Percentiles rank a stretch among this genome's conserved stretches.
Evolutionary conservation across 306 rosid genomes (phyloP).

Genomic region (Mimosa bimucronata): DNA sequence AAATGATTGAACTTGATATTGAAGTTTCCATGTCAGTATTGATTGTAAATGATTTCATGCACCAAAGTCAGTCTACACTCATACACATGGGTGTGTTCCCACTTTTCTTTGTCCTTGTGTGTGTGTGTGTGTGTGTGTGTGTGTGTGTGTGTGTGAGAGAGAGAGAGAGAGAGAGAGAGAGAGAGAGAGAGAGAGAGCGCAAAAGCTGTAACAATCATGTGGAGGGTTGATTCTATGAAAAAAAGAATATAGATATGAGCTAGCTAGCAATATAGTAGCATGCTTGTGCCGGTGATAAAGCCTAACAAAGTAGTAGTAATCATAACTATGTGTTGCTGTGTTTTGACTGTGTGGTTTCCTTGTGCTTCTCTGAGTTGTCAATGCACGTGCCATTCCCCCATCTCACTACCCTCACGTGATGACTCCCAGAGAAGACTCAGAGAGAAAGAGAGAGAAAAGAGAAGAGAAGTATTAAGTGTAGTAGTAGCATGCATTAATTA

Average conservation of each 20-base stretch:
- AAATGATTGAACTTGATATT: conserved; percentile 5
- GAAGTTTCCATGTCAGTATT: not conserved
- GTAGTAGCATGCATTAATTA: not conserved
- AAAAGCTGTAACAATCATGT: conserved; percentile 38
- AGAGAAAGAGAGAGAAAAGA: not conserved
- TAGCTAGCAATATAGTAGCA: conserved; percentile 36
- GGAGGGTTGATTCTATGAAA: conserved; percentile 38
- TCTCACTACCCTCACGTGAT: conserved; percentile 22
- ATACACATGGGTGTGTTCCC: conserved; percentile 36
- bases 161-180: not conserved
- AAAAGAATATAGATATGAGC: conserved; percentile 36
- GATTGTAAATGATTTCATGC: not conserved
- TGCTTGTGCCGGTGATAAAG: conserved; percentile 37
- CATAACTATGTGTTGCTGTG: not conserved
- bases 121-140: no score
- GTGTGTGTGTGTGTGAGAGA: not conserved
- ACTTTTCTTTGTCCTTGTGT: conserved; percentile 18
- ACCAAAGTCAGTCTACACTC: not conserved
- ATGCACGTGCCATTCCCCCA: conserved; percentile 56
- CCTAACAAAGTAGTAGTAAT: not conserved
- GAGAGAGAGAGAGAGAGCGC: not conserved
- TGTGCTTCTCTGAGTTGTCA: conserved; percentile 65
- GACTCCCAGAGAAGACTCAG: not conserved
- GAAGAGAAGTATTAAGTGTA: not conserved
- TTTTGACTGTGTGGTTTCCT: conserved; percentile 25